Evolutionary conservation across 2,329 filamentous ascomycete species (phyloP).

Genomic region (Fusarium fujikuroi): DNA sequence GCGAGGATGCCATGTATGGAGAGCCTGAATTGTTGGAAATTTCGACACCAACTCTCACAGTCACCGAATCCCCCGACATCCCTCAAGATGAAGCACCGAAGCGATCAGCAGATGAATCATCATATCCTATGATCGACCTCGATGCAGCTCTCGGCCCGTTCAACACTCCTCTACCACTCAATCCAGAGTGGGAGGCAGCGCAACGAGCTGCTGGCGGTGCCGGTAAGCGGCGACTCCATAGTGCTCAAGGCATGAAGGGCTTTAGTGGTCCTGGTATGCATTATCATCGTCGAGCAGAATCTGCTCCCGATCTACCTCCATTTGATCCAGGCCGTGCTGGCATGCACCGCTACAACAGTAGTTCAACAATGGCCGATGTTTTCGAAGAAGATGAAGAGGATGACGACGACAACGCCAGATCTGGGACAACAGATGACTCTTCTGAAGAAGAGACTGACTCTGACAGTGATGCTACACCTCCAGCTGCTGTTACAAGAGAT

Average conservation of each 20-base stretch:
- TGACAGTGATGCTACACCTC: constrained; percentile 52
- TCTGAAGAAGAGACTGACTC: constrained; percentile 63
- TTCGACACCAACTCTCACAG: constrained; percentile 53
- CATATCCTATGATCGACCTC: constrained; percentile 88
- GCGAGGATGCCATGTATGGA: constrained; percentile 46
- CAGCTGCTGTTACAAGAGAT: constrained; percentile 41
- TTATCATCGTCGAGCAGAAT: constrained; percentile 82
- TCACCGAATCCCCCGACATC: constrained; percentile 53
- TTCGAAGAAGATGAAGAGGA: constrained; percentile 86
- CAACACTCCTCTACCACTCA: constrained; percentile 77
- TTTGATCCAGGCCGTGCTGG: constrained; percentile 72
- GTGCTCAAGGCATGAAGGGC: constrained; percentile 76
- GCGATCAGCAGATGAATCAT: constrained; percentile 67
- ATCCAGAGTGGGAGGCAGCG: constrained; percentile 74
- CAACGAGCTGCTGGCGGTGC: constrained; percentile 66
- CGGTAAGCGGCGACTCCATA: constrained; percentile 76
- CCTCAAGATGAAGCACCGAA: constrained; percentile 50
- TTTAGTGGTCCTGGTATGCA: constrained; percentile 77
- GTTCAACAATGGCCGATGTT: constrained; percentile 83
- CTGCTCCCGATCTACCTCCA: constrained; percentile 80
- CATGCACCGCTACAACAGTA: constrained; percentile 71
- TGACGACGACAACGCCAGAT: constrained; percentile 60
- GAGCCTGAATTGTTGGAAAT: constrained; percentile 42
- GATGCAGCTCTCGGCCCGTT: constrained; percentile 94
- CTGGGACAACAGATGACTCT: constrained; percentile 47